Conservation (phyloP, 2,329 filamentous ascomycete species). For the Aspergillus sp. region DNA sequence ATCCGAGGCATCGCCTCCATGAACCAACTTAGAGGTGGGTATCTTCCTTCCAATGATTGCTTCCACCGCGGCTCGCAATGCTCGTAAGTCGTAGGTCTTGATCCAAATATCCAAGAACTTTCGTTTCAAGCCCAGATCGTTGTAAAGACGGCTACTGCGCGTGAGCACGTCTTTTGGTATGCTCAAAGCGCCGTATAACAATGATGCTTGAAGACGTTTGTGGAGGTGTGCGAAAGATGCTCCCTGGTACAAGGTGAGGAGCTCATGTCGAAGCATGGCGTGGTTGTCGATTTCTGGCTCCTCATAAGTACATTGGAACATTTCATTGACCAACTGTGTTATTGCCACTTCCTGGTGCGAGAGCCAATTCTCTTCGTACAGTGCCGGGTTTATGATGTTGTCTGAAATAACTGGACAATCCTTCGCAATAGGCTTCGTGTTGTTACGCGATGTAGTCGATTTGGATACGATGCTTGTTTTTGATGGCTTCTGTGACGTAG, state of each 20-base stretch:
- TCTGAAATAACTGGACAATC: constrained; percentile 58
- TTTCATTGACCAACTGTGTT: constrained; percentile 60
- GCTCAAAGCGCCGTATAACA: constrained; percentile 60
- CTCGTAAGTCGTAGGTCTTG: constrained; percentile 56
- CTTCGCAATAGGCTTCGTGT: constrained; percentile 24
- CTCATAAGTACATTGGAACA: constrained; percentile 48
- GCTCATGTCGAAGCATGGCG: constrained; percentile 46
- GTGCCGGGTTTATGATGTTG: constrained; percentile 56
- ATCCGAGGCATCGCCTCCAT: background rate
- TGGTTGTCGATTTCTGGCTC: constrained; percentile 24
- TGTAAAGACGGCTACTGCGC: constrained; percentile 50
- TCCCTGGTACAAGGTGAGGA: constrained; percentile 59
- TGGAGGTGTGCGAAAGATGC: constrained; percentile 54
- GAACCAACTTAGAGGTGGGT: constrained; percentile 21
- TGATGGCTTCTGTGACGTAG: constrained; percentile 19
- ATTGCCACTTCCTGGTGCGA: constrained; percentile 63
- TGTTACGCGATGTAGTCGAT: constrained; percentile 36
- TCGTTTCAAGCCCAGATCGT: constrained; percentile 60
- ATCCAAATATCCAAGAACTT: constrained; percentile 61
- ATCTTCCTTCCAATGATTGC: constrained; percentile 61
- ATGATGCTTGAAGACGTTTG: constrained; percentile 60
- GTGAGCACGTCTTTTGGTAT: constrained; percentile 55
- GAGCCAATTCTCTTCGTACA: constrained; percentile 67
- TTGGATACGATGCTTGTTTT: constrained; percentile 30
- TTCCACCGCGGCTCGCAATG: constrained; percentile 57